Base-by-base conservation (phyloP, 129 eudicot genomes). In the Smallanthus sonchifolius region DNA sequence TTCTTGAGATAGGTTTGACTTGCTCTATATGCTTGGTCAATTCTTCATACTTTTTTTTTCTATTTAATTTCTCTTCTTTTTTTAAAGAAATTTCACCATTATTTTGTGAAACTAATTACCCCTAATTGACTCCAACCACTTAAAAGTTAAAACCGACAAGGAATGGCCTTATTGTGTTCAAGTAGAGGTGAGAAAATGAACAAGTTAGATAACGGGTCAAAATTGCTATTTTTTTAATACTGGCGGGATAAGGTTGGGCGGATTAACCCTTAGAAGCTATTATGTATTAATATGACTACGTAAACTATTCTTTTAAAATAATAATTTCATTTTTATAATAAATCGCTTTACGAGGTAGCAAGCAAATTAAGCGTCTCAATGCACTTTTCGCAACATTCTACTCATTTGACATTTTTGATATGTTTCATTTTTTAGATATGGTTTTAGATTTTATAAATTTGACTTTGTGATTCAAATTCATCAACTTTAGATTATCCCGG, bases 21-120 rank as follows among this genome's bases (percentile, higher is more conserved):
- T 24, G 30, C 84, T 84, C 97, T 44, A 89, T 95, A 80, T 95
- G 99, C 81, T 76, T 95, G 96, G 99, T 95, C 19, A 81, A 88
- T 80, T 28, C 57, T 30, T 35, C 5, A 13, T 30, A 5, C n/a
- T n/a, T 64, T 69, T 39, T 60, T 20, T 43, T 43, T 35, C 7
- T 51, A 14, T 20, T 5, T 15, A 36, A 65, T 10, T 36, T n/a
- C 1, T 24, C 13, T 48, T 55, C n/a, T 15, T 3, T 6, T n/a
- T 42, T 15, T 17, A 7, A 6, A 3, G 57, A 39, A 71, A 20
- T 7, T 4, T 3, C 6, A 10, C 17, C 11, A 52, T 3, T 6
- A 16, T 17, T 51, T 24, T 24, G 36, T 56, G 36, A 24, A 19
- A 19, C 6, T 0, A 56, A 20, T 16, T 34, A 7, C 51, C 37